phyloP scores from a whole-genome alignment of 805 yeast species.

The Lipomyces yamadae region DNA sequence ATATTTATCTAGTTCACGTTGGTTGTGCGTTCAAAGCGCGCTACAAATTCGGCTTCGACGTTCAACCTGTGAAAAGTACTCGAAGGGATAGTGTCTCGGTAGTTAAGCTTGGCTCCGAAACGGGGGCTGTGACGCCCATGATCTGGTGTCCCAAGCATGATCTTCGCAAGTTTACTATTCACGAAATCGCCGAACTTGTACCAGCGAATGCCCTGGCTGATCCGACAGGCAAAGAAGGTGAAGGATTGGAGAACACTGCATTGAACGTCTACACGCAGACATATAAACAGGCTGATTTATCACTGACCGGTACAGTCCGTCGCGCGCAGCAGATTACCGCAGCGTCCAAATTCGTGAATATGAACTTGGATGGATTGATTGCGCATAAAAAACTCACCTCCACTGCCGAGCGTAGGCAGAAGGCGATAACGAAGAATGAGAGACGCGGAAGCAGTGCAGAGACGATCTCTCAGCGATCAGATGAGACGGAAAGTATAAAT shows the following conservation, averaged over 20 bases:
- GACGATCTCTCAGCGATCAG: not conserved
- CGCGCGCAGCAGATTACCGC: slow-evolving; percentile 24
- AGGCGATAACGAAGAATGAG: not conserved
- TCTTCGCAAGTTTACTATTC: slow-evolving; percentile 18
- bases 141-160: slow-evolving; percentile 45
- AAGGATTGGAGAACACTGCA: slow-evolving; percentile 38
- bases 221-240: slow-evolving; percentile 16
- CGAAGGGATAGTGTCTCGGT: slow-evolving; percentile 38
- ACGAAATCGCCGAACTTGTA: slow-evolving; percentile 39
- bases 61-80: slow-evolving; percentile 43
- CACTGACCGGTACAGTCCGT: slow-evolving; percentile 32
- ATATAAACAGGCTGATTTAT: slow-evolving; percentile 40
- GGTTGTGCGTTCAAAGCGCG: slow-evolving; percentile 61
- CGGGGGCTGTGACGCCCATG: slow-evolving; percentile 42
- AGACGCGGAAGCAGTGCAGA: not conserved
- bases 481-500: not conserved
- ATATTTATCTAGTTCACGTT: slow-evolving; percentile 49
- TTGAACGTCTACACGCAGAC: slow-evolving; percentile 43
- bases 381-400: not conserved
- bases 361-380: not conserved
- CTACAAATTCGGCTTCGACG: slow-evolving; percentile 60
- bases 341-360: slow-evolving; percentile 14
- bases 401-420: not conserved
- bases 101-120: slow-evolving; percentile 37
- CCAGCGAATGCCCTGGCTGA: slow-evolving; percentile 8